A percentile compares a stretch with the other conserved stretches of the same genome.
phyloP scores from a whole-genome alignment of 2,329 filamentous ascomycete genomes.

The Scedosporium boydii region DNA sequence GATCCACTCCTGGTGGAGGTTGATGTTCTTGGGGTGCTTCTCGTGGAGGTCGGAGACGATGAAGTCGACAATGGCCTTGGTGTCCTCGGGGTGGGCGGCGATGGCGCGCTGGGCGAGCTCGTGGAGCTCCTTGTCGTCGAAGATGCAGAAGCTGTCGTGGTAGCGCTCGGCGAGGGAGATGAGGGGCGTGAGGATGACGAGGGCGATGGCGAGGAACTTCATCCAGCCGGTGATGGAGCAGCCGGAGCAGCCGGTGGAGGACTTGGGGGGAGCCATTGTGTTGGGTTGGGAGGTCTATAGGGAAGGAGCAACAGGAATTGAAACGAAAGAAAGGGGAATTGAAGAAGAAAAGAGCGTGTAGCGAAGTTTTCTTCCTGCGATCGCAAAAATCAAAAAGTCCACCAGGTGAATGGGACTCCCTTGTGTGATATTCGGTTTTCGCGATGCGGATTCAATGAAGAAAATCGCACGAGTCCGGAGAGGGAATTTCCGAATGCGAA shows the following conservation, averaged over 20 bases:
- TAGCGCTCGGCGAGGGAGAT: constrained; percentile 49
- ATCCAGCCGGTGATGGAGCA: constrained; percentile 26
- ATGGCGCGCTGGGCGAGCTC: constrained; percentile 59
- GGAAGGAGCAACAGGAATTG: not conserved
- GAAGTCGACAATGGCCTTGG: constrained; percentile 54
- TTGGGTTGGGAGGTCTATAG: not conserved
- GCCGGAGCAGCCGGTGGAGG: constrained; percentile 10
- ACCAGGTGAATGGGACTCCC: not conserved
- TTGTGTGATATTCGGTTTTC: not conserved
- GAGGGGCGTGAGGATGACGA: constrained; percentile 44
- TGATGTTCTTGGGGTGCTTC: constrained; percentile 47
- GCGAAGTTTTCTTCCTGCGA: not conserved
- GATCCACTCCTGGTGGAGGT: constrained; percentile 70
- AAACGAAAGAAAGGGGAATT: constrained; percentile 3
- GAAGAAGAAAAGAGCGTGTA: not conserved
- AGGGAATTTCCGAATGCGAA: not conserved
- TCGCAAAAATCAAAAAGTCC: not conserved
- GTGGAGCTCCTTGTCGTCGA: constrained; percentile 59
- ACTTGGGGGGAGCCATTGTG: constrained; percentile 9
- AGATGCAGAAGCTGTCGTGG: constrained; percentile 63
- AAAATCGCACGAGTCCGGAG: constrained; percentile 11
- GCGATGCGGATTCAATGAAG: not conserved
- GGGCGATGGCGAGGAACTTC: constrained; percentile 39
- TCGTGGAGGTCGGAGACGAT: constrained; percentile 57
- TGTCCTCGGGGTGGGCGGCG: constrained; percentile 64